Evolutionary conservation across 306 rosid genomes (phyloP).

Genomic region (Oxytropis ochrocephala): DNA sequence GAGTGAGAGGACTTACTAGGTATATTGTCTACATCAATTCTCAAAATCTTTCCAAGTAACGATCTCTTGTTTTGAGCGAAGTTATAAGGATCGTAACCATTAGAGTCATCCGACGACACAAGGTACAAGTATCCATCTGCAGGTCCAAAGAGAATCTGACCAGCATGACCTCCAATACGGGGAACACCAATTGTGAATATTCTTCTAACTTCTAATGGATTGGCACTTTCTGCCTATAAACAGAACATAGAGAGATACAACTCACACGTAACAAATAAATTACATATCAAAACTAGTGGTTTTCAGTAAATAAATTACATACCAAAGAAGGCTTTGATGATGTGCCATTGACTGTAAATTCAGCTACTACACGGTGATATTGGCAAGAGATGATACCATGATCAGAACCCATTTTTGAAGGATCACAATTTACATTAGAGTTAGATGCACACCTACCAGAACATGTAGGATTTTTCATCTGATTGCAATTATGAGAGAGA

Average conservation of each 20-base stretch:
- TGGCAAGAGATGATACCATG: constrained; percentile 30
- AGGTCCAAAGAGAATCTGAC: constrained; percentile 42
- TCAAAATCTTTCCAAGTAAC: constrained; percentile 42
- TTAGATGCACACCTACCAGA: constrained; percentile 50
- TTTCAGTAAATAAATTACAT: not conserved
- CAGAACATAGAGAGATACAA: not conserved
- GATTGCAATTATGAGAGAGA: constrained; percentile 32
- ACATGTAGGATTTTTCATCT: constrained; percentile 25
- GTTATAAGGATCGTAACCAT: constrained; percentile 30
- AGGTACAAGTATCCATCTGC: constrained; percentile 37
- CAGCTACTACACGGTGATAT: constrained; percentile 35
- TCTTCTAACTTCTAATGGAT: constrained; percentile 35
- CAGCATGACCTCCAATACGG: constrained; percentile 21
- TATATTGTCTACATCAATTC: constrained; percentile 33
- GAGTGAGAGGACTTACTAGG: constrained; percentile 29
- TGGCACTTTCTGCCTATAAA: constrained; percentile 25
- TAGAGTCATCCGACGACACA: constrained; percentile 25
- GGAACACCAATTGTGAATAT: constrained; percentile 34
- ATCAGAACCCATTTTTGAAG: constrained; percentile 25
- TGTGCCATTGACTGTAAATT: constrained; percentile 37
- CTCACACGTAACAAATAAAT: not conserved
- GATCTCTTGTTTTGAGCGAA: constrained; percentile 42
- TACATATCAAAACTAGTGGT: not conserved
- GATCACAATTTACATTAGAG: constrained; percentile 32
- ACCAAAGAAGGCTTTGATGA: constrained; percentile 23